These are phyloP conservation scores for Arabis hirsuta DNA, from an alignment of 345 rosid species.

Conservation along the genomic window DNA sequence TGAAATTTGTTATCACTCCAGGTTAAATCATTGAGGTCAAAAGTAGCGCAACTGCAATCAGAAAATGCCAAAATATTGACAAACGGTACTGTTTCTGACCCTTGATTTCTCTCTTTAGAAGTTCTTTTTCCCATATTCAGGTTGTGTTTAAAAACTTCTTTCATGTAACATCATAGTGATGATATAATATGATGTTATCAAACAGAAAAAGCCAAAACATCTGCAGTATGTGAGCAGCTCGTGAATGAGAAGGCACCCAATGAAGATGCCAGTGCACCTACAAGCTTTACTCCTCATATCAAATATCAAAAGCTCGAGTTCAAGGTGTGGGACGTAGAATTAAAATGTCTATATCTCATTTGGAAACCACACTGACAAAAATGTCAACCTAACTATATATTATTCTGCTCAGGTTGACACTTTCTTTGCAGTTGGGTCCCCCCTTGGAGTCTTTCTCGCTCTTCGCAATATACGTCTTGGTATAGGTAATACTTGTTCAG, in stretches of 20 bases:
- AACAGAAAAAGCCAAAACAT: conserved; percentile 52
- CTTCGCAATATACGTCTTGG: conserved; percentile 94
- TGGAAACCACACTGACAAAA: not conserved
- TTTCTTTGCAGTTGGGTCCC: conserved; percentile 98
- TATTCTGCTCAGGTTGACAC: conserved; percentile 76
- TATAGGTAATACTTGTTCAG: conserved; percentile 55
- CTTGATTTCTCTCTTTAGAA: conserved; percentile 8
- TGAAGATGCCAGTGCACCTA: conserved; percentile 44
- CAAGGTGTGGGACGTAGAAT: conserved; percentile 52
- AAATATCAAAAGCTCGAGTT: conserved; percentile 93
- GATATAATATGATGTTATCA: conserved; percentile 30
- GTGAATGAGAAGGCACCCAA: conserved; percentile 41
- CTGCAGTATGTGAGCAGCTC: conserved; percentile 41
- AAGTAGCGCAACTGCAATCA: conserved; percentile 67
- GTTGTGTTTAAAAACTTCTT: not conserved
- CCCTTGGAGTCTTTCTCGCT: conserved; percentile 96
- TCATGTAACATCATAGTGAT: conserved; percentile 21
- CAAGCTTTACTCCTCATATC: conserved; percentile 75
- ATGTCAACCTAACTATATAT: conserved; percentile 10
- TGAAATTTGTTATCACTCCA: conserved; percentile 43
- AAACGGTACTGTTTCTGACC: conserved; percentile 36
- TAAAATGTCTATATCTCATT: not conserved
- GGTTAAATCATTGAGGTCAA: conserved; percentile 69
- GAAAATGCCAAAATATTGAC: conserved; percentile 42
- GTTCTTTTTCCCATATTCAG: not conserved